A percentile compares a stretch with the other conserved stretches of the same genome.
These are phyloP conservation scores for Trichaptum fuscoviolaceum DNA, from an alignment of 768 basidiomycete genomes.

Conservation along the genomic window DNA sequence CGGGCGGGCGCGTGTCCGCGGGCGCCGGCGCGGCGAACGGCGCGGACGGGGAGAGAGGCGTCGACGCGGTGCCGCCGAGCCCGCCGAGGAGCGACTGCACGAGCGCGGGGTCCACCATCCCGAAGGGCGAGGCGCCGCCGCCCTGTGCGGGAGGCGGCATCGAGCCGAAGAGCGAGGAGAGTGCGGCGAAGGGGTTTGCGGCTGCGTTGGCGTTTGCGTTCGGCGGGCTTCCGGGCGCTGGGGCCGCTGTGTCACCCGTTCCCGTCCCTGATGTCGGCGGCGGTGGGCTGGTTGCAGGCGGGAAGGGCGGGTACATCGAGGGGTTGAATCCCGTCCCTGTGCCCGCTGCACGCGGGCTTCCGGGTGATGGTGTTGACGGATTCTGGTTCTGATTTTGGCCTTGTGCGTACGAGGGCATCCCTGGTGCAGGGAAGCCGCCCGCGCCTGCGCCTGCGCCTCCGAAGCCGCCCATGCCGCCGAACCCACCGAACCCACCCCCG, in stretches of 20 bases:
- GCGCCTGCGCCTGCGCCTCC: conserved; percentile 21
- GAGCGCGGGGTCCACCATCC: conserved; percentile 37
- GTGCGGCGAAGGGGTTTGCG: neutral
- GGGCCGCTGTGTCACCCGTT: conserved; percentile 7
- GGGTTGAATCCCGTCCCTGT: conserved; percentile 15
- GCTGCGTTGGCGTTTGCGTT: neutral
- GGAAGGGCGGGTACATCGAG: conserved; percentile 15
- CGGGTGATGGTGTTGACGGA: conserved; percentile 13
- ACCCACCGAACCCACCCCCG: conserved; percentile 18
- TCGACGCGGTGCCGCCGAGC: conserved; percentile 25
- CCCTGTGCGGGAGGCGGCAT: neutral
- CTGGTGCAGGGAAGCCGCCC: conserved; percentile 55
- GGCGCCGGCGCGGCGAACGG: conserved; percentile 37
- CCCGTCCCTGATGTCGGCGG: neutral
- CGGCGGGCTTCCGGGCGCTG: conserved; percentile 16
- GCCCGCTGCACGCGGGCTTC: conserved; percentile 17
- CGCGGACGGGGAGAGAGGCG: conserved; percentile 28
- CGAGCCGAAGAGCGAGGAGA: neutral
- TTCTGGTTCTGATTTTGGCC: conserved; percentile 23
- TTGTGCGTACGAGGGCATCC: conserved; percentile 32
- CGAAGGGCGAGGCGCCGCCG: conserved; percentile 11
- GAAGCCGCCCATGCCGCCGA: conserved; percentile 19
- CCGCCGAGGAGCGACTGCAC: conserved; percentile 35
- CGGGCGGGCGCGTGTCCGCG: conserved; percentile 69
- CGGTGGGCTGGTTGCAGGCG: conserved; percentile 15